These are phyloP conservation scores for Naganishia albida DNA, from an alignment of 1,284 basidiomycete genomes.

Conservation along the genomic window DNA sequence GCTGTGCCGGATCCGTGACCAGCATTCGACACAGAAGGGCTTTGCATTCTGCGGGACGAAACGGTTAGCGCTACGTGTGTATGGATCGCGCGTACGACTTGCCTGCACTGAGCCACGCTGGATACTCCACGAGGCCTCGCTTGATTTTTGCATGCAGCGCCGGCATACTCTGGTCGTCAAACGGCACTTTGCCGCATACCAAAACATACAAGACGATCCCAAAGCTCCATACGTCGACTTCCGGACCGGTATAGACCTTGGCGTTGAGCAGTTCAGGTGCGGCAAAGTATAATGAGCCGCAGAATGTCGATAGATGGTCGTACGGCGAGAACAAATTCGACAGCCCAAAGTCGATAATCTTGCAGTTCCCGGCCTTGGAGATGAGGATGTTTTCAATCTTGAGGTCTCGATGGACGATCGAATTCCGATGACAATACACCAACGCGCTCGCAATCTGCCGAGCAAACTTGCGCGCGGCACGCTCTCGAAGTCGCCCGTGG, in stretches of 20 bases:
- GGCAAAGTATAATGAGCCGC: slow-evolving; percentile 96
- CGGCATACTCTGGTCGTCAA: slow-evolving; percentile 99
- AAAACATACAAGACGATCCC: slow-evolving; percentile 97
- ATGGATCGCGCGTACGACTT: slow-evolving; percentile 44
- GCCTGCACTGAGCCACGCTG: slow-evolving; percentile 93
- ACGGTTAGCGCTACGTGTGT: background rate
- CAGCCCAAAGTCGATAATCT: slow-evolving; percentile 98
- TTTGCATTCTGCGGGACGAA: slow-evolving; percentile 76
- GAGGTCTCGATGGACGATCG: slow-evolving; percentile 94
- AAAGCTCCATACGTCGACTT: slow-evolving; percentile 99
- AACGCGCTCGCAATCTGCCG: slow-evolving; percentile 93
- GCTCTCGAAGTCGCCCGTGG: slow-evolving; percentile 91
- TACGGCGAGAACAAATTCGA: slow-evolving; percentile 93
- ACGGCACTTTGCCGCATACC: slow-evolving; percentile 97
- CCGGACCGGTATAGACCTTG: slow-evolving; percentile 93
- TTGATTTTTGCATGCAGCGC: slow-evolving; percentile 99
- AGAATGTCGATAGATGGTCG: slow-evolving; percentile 87
- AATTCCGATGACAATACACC: slow-evolving; percentile 96
- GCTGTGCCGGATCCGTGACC: slow-evolving; percentile 83
- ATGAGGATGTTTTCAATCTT: slow-evolving; percentile 99
- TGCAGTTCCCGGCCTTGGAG: slow-evolving; percentile 97
- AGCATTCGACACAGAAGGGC: slow-evolving; percentile 91
- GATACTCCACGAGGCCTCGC: slow-evolving; percentile 93
- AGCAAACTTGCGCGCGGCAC: slow-evolving; percentile 94
- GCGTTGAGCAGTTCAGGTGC: slow-evolving; percentile 96